phyloP scores from a whole-genome alignment of 352 stramenopile species.

The Phytophthora sojae region DNA sequence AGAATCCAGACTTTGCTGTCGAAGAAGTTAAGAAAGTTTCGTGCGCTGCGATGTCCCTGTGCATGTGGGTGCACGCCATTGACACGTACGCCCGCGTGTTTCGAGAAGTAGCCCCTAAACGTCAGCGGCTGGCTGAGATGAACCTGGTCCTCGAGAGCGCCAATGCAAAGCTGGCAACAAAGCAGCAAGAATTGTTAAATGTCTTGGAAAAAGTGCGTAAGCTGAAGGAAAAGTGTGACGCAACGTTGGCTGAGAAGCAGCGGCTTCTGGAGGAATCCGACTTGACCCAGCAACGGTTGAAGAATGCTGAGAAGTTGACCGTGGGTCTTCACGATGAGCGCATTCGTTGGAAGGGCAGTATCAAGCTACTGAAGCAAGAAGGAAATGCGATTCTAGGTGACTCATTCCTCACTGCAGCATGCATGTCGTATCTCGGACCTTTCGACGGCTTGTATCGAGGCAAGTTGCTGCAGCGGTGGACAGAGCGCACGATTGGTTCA shows the following conservation, averaged over 20 bases:
- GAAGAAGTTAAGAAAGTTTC: constrained; percentile 89
- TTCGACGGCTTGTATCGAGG: constrained; percentile 63
- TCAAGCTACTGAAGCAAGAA: constrained; percentile 61
- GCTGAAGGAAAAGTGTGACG: constrained; percentile 73
- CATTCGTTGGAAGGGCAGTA: constrained; percentile 71
- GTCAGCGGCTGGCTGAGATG: constrained; percentile 72
- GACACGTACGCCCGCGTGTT: constrained; percentile 80
- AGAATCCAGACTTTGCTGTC: constrained; percentile 83
- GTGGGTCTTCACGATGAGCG: constrained; percentile 75
- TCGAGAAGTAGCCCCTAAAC: constrained; percentile 83
- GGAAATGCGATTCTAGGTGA: constrained; percentile 61
- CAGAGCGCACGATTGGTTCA: constrained; percentile 2
- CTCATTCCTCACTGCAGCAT: constrained; percentile 68
- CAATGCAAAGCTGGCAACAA: constrained; percentile 72
- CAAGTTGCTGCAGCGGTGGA: constrained; percentile 49
- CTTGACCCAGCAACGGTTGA: constrained; percentile 60
- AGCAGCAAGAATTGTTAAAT: constrained; percentile 71
- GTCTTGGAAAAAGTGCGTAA: constrained; percentile 60
- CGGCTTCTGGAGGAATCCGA: constrained; percentile 69
- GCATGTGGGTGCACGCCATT: constrained; percentile 90
- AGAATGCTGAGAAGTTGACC: constrained; percentile 71
- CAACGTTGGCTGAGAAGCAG: constrained; percentile 71
- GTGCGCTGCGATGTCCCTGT: constrained; percentile 81
- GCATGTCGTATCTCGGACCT: constrained; percentile 67
- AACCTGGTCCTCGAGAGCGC: constrained; percentile 76